Evolutionary conservation across 2,329 filamentous ascomycete species (phyloP), one percentile per base, ranked within the genome.

Genomic region (Emmonsia crescens): DNA sequence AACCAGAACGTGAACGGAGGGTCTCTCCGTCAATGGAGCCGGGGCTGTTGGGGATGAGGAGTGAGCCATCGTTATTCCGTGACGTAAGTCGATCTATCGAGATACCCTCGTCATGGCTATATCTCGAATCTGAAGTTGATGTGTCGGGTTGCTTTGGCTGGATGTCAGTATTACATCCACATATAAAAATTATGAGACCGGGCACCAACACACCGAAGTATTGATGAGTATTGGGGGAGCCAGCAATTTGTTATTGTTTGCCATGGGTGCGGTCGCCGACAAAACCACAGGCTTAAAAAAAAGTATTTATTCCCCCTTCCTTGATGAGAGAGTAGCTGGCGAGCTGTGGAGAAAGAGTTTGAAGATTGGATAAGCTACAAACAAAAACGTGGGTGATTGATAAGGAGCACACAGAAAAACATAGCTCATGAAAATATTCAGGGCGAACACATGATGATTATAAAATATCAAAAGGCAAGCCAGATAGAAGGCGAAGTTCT

Each of bases 1-100:
- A 79, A 60, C 72, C 72, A 40, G 77, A 74, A 44, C 76, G 71
- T 5, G 76, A 72, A 44, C 75, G 75, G 52, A 78, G 68, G n/a
- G 76, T 78, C 49, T 76, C 75, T 33, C 76, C 77, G 60, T 77
- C 76, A 29, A 76, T 60, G 9, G 65, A 67, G 29, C 29, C 54
- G n/a, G 64, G 64, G 44, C 64, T 65, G 31, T 61, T 59, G 12
- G 65, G 63, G 31, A 60, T 57, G 33, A 67, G 63, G 56, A 66
- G 64, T 38, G 62, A 62, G 51, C 61, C 61, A 62, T 67, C 63
- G 40, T 62, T 64, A 29, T 40, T 38, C 19, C 60, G 61, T 4
- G 63, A 60, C 4, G 61, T 61, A 27, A 49, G 52, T 57, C 64
- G 62, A 49, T 64, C 63, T 42, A 56, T 46, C 9, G 63, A 62